These are phyloP conservation scores for barrel medic (Medicago truncatula) DNA, from an alignment of 306 rosid genomes.

Conservation along the genomic window DNA sequence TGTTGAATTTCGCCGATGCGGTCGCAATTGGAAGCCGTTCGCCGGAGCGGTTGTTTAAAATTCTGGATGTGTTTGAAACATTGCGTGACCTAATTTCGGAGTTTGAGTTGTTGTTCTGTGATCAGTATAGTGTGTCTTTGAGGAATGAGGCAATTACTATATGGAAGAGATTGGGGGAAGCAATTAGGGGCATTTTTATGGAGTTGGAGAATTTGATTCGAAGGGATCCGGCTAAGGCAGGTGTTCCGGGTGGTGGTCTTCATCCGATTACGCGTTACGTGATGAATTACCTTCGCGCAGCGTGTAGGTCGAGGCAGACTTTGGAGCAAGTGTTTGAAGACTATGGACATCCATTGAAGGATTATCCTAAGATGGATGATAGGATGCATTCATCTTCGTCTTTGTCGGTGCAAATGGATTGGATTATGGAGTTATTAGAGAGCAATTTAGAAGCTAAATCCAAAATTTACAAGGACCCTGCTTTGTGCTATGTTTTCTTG, in stretches of 20 bases:
- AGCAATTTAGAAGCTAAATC: slow-evolving; percentile 91
- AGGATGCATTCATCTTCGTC: slow-evolving; percentile 49
- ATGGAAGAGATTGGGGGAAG: slow-evolving; percentile 89
- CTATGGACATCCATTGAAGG: slow-evolving; percentile 52
- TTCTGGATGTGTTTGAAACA: slow-evolving; percentile 82
- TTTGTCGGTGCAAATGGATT: slow-evolving; percentile 80
- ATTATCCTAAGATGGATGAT: slow-evolving; percentile 61
- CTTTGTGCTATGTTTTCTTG: slow-evolving; percentile 76
- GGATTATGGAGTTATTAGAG: slow-evolving; percentile 91
- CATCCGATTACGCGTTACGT: slow-evolving; percentile 96
- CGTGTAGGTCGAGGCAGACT: slow-evolving; percentile 72
- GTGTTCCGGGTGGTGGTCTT: slow-evolving; percentile 90
- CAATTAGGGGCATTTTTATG: slow-evolving; percentile 87
- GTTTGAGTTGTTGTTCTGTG: slow-evolving; percentile 70
- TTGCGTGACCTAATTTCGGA: slow-evolving; percentile 81
- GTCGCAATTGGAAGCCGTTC: slow-evolving; percentile 81
- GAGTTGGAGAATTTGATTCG: slow-evolving; percentile 92
- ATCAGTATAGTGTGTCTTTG: slow-evolving; percentile 72
- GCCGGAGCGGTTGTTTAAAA: slow-evolving; percentile 79
- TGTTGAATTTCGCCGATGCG: slow-evolving; percentile 84
- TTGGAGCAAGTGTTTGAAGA: slow-evolving; percentile 90
- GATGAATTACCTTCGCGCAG: slow-evolving; percentile 92
- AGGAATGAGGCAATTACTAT: slow-evolving; percentile 81
- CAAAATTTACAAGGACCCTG: slow-evolving; percentile 73
- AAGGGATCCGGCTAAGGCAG: slow-evolving; percentile 76